Percentiles rank a stretch among this genome's conserved stretches.
Conservation (phyloP, 2,329 filamentous ascomycete species). For the Incumbomyces lentus region DNA sequence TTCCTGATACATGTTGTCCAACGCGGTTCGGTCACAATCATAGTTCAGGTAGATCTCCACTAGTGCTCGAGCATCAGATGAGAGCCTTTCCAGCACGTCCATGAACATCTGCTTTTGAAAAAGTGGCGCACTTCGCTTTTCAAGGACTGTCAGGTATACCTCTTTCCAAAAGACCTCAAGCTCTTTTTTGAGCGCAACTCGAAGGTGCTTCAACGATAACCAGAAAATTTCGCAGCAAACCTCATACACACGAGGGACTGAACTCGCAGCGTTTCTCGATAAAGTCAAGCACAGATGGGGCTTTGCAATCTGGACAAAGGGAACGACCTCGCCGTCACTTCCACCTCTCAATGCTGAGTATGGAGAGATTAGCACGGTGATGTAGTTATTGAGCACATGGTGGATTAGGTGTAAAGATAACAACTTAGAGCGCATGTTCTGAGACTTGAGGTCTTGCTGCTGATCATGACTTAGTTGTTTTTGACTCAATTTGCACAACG, state of each 20-base stretch:
- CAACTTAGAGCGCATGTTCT: constrained; percentile 94
- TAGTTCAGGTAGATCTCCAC: constrained; percentile 98
- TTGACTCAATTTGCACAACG: constrained; percentile 94
- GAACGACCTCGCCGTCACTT: constrained; percentile 69
- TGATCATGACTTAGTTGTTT: constrained; percentile 84
- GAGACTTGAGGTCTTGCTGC: constrained; percentile 81
- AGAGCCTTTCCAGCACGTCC: constrained; percentile 71
- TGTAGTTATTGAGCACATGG: constrained; percentile 89
- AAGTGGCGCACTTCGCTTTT: constrained; percentile 72
- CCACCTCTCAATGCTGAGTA: constrained; percentile 85
- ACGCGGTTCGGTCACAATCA: constrained; percentile 81
- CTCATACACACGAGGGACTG: constrained; percentile 83
- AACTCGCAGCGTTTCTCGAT: constrained; percentile 89
- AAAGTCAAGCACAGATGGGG: constrained; percentile 93
- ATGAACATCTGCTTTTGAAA: constrained; percentile 92
- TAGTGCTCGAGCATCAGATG: constrained; percentile 72
- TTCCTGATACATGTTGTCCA: constrained; percentile 93
- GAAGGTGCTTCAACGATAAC: constrained; percentile 89
- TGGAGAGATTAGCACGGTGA: constrained; percentile 80
- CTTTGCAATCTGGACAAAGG: constrained; percentile 88
- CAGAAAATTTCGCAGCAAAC: constrained; percentile 96
- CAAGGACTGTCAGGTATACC: constrained; percentile 85
- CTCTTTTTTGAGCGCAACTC: constrained; percentile 94
- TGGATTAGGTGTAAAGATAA: constrained; percentile 93
- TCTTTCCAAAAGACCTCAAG: constrained; percentile 97